These are phyloP conservation scores for Phytophthora pseudosyringae DNA, from an alignment of 352 stramenopile species.

Conservation along the genomic window DNA sequence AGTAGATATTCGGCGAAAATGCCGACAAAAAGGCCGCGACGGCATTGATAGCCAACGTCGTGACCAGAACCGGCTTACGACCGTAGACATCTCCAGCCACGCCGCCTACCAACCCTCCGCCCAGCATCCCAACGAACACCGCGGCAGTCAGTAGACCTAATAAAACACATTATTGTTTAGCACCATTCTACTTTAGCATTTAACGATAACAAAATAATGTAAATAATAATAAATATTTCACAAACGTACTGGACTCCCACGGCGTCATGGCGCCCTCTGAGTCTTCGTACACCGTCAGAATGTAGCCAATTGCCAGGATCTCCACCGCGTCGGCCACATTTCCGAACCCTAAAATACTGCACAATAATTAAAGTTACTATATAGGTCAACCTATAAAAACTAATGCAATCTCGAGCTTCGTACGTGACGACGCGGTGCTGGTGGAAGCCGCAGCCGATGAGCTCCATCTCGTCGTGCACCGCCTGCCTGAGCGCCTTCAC, in stretches of 20 bases:
- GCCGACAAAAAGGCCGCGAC: constrained; percentile 78
- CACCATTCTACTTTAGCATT: background rate
- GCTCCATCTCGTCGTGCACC: constrained; percentile 80
- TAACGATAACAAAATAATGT: constrained; percentile 4
- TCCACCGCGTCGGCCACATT: constrained; percentile 92
- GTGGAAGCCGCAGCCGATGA: constrained; percentile 75
- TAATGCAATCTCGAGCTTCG: constrained; percentile 23
- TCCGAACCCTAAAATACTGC: constrained; percentile 74
- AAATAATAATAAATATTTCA: constrained; percentile 11
- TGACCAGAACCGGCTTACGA: constrained; percentile 76
- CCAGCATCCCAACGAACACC: constrained; percentile 91
- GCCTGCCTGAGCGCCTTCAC: constrained; percentile 67
- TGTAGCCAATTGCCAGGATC: constrained; percentile 92
- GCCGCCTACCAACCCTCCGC: constrained; percentile 78
- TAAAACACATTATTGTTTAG: constrained; percentile 9
- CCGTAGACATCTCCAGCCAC: constrained; percentile 83
- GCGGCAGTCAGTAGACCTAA: constrained; percentile 85
- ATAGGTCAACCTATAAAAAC: constrained; percentile 23
- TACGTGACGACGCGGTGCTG: constrained; percentile 75
- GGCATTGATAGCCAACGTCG: constrained; percentile 84
- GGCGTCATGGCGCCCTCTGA: constrained; percentile 64
- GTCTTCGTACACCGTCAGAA: constrained; percentile 81
- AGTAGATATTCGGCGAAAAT: constrained; percentile 68
- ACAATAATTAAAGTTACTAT: constrained; percentile 38
- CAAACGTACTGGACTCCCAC: constrained; percentile 75